Evolutionary conservation across 1,139 yeast species (phyloP), one percentile per base, ranked within the genome.

Genomic region (Blastobotrys capitulatus): DNA sequence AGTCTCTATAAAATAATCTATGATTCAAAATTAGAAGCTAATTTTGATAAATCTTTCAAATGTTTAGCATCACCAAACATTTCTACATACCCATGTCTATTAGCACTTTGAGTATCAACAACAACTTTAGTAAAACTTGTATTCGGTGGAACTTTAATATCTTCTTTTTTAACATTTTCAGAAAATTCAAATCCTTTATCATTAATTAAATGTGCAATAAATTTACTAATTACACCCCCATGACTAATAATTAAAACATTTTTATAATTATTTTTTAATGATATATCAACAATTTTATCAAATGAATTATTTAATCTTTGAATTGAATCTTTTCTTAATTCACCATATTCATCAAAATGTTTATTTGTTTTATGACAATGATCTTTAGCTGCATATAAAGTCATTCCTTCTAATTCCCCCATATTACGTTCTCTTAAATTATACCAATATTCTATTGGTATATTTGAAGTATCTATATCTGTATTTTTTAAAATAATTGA

Each of bases 371-470:
- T 60, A 22, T 66, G 71, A 1, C 86, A 86, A 58, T 75, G 70
- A 1, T 62, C 73, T 20, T 77, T 70, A 1, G 96, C 97, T 43
- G 84, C 92, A 22, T 63, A 66, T 25, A 86, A 70, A 42, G 72
- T 70, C 86, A 85, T 79, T 1, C 95, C 95, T 63, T 89, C 88
- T 22, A 82, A 77, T 13, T 71, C 75, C 1, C 96, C 97, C 95
- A 89, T 86, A 50, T 71, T 66, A 44, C 96, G 71, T 62, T 89
- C 97, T 52, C 97, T 74, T 42, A 86, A 70, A 27, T 74, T 74
- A 2, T 64, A 38, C 1, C 78, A 72, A 39, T 60, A 56, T 32
- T 50, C 50, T 1, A 47, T 48, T 12, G 46, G 42, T 6, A 29
- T 9, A 37, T 6, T 7, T 19, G 26, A 25, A 44, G 40, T 8